Evolutionary conservation across 2,329 filamentous ascomycete species (phyloP), one percentile per base, ranked within the genome.

Genomic region (Mariannaea elegans): DNA sequence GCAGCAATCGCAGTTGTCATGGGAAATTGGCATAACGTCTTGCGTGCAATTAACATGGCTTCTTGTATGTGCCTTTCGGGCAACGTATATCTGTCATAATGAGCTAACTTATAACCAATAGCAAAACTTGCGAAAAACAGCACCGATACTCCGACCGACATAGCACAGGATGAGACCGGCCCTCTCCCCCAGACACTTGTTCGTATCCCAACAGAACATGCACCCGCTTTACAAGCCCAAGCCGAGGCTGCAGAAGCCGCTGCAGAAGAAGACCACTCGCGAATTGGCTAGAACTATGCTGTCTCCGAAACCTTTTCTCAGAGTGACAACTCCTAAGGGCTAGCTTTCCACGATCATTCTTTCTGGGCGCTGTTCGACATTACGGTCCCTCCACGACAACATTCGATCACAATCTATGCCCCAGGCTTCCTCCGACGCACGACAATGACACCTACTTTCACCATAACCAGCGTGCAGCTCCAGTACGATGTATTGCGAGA

Each of bases 11-110:
- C 92, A 36, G 85, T 89, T n/a, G 92, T 96, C 19, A 81, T 96
- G 73, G 86, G 89, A 52, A 96, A 95, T 75, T 96, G 92, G 92
- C 90, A 94, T 75, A 94, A 92, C 69, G 92, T 96, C 65, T 82
- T 96, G 61, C 84, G 90, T 65, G 91, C 91, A 39, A 94, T 96
- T 71, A 90, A 90, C 72, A 94, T 95, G 90, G 92, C 92, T 62
- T 94, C 90, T 61, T 84, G 91, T 94, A 82, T 72, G 87, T 79
- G 24, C 5, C 27, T 36, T 14, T 34, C n/a, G 19, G 3, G n/a
- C 3, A 3, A 14, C 10, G 5, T 16, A 21, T 19, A 19, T 2
- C 18, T n/a, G 10, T n/a, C 8, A 21, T 38, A 27, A 21, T 16
- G 21, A 41, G 13, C 58, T 61, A 44, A 59, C 21, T 2, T 19